Base-by-base conservation (phyloP, 2,329 filamentous ascomycete genomes). In the Tolypocladium paradoxum region DNA sequence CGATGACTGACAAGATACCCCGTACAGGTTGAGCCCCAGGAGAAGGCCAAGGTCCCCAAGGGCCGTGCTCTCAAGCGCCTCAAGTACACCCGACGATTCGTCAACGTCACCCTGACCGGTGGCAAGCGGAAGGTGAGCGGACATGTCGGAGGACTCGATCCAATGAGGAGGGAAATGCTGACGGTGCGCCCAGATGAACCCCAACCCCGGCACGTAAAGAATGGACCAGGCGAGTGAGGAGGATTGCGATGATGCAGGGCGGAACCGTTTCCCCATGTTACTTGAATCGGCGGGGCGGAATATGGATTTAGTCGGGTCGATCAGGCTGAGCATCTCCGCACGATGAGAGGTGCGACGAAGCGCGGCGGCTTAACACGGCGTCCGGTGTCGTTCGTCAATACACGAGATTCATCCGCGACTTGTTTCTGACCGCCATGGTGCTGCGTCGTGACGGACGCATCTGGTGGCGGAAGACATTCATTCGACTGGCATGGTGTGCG, bases 31-130 rank as follows among this genome's bases (percentile, higher is more conserved):
- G 88, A 93, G 77, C 76, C 81, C 56, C 87, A 91, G 77, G 91
- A 96, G 86, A 96, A 96, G 87, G 81, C 88, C 78, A 96, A 97
- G 88, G 82, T 79, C 67, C 90, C 92, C 73, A 96, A 96, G 85
- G 92, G 92, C 72, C 90, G 92, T 72, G 92, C 92, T 66, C 90
- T 93, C 80, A 97, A 97, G 90, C 85, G 92, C 71, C 85, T 95
- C 74, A 85, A 83, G 75, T 96, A 96, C 84, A 96, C 90, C 67
- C 88, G 92, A 74, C 90, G 92, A 70, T 97, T 97, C 81, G 91
- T 97, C 66, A 96, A 97, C 79, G 90, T 97, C 72, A 93, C 89
- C 70, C 83, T 96, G 77, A 95, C 91, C 63, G 91, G 90, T 76
- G 92, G 92, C 79, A 97, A 97, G 91, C 83, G 92, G 77, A 96